phyloP scores from a whole-genome alignment of 495 filamentous ascomycete species.

The Penicillium longicatenatum region DNA sequence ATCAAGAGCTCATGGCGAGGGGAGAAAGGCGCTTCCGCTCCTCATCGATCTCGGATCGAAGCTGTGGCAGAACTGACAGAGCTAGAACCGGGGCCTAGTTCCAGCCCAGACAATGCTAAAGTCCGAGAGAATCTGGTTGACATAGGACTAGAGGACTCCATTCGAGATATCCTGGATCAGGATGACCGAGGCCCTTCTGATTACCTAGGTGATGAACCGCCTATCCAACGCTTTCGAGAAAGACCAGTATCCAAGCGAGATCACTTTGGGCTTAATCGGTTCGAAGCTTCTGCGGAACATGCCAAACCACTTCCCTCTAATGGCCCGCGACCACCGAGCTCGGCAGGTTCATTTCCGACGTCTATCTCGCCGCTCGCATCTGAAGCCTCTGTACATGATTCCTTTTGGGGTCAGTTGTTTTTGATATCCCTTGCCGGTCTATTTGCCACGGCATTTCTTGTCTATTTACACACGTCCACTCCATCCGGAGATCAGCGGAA shows the following conservation, averaged over 20 bases:
- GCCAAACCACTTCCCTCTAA: slow-evolving; percentile 42
- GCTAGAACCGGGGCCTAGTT: slow-evolving; percentile 32
- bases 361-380: slow-evolving; percentile 53
- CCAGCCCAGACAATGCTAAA: slow-evolving; percentile 54
- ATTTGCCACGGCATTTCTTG: slow-evolving; percentile 82
- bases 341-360: slow-evolving; percentile 39
- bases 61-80: slow-evolving; percentile 36
- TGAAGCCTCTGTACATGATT: slow-evolving; percentile 70
- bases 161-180: slow-evolving; percentile 42
- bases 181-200: slow-evolving; percentile 59
- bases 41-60: slow-evolving; percentile 28
- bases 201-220: slow-evolving; percentile 67
- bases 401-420: slow-evolving; percentile 90
- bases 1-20: slow-evolving; percentile 59
- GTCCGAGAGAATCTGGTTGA: slow-evolving; percentile 78
- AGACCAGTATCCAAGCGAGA: slow-evolving; percentile 39
- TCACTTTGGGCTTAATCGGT: slow-evolving; percentile 34
- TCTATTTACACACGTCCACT: slow-evolving; percentile 81
- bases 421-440: slow-evolving; percentile 80
- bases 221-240: slow-evolving; percentile 81
- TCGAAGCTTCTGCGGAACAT: slow-evolving; percentile 51
- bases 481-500: slow-evolving; percentile 62
- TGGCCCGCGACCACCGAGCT: slow-evolving; percentile 44
- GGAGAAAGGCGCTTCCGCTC: slow-evolving; percentile 31
- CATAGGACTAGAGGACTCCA: slow-evolving; percentile 76